Conservation (phyloP, 2,329 filamentous ascomycete genomes). For the Colletotrichum abscissum region DNA sequence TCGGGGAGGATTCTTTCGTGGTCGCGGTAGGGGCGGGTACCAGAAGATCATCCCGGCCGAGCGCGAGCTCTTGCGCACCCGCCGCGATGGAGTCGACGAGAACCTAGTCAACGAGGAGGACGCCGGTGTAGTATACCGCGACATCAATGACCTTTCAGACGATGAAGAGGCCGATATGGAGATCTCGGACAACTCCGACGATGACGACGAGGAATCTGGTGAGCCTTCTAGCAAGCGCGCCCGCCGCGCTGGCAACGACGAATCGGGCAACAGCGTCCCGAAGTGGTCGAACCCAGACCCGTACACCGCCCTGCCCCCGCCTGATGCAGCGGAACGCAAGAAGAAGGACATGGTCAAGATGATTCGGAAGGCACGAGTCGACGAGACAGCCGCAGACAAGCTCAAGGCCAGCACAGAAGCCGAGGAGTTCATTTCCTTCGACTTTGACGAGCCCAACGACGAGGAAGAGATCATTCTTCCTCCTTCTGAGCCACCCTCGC, state of each 20-base stretch:
- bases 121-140: slow-evolving; percentile 62
- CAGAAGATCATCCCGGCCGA: slow-evolving; percentile 55
- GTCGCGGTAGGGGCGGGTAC: slow-evolving; percentile 34
- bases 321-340: slow-evolving; percentile 73
- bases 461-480: slow-evolving; percentile 41
- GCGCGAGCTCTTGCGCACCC: slow-evolving; percentile 57
- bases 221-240: slow-evolving; percentile 57
- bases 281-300: slow-evolving; percentile 98
- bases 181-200: slow-evolving; percentile 63
- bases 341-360: slow-evolving; percentile 89
- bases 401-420: slow-evolving; percentile 65
- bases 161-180: slow-evolving; percentile 75
- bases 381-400: slow-evolving; percentile 57
- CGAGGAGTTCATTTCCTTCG: slow-evolving; percentile 92
- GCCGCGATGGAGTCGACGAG: slow-evolving; percentile 53
- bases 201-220: slow-evolving; percentile 40
- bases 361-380: slow-evolving; percentile 88
- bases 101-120: slow-evolving; percentile 59
- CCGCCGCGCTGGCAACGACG: slow-evolving; percentile 45
- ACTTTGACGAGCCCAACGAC: slow-evolving; percentile 62
- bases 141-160: slow-evolving; percentile 69
- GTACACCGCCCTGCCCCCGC: slow-evolving; percentile 87
- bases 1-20: slow-evolving; percentile 2
- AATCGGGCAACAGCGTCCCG: slow-evolving; percentile 63
- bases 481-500: slow-evolving; percentile 25